Evolutionary conservation across 139 green algal species (phyloP).

Genomic region (Closterium sp.): DNA sequence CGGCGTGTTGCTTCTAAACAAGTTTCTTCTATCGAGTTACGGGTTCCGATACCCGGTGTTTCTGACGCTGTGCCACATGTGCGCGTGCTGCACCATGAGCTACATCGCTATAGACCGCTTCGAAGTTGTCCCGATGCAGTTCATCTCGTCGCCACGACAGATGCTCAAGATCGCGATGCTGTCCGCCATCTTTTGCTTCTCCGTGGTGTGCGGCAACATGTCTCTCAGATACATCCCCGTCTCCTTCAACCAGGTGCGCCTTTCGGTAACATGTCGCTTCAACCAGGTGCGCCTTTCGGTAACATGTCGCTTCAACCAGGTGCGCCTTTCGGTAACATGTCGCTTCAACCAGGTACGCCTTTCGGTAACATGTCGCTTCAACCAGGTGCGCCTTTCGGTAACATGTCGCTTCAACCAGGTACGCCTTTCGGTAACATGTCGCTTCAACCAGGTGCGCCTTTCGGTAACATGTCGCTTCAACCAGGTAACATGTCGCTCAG

Average conservation of each 20-base stretch:
- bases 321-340: too few relatives aligned
- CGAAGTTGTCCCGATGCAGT: conserved; percentile 40
- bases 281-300: too few relatives aligned
- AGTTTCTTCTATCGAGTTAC: conserved; percentile 75
- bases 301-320: too few relatives aligned
- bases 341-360: too few relatives aligned
- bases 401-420: conserved; percentile 41
- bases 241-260: conserved; percentile 79
- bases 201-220: conserved; percentile 86
- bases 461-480: too few relatives aligned
- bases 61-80: conserved; percentile 91
- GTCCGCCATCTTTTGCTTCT: conserved; percentile 76
- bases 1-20: conserved; percentile 92
- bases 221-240: conserved; percentile 80
- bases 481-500: conserved; percentile 76
- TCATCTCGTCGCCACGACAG: conserved; percentile 65
- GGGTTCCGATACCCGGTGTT: conserved; percentile 69
- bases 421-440: conserved; percentile 46
- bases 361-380: too few relatives aligned
- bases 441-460: too few relatives aligned
- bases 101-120: conserved; percentile 27
- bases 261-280: too few relatives aligned
- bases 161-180: conserved; percentile 73
- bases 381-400: too few relatives aligned
- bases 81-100: conserved; percentile 68